Conservation (phyloP, 2,329 filamentous ascomycete species). For the Sporothrix humicola region DNA sequence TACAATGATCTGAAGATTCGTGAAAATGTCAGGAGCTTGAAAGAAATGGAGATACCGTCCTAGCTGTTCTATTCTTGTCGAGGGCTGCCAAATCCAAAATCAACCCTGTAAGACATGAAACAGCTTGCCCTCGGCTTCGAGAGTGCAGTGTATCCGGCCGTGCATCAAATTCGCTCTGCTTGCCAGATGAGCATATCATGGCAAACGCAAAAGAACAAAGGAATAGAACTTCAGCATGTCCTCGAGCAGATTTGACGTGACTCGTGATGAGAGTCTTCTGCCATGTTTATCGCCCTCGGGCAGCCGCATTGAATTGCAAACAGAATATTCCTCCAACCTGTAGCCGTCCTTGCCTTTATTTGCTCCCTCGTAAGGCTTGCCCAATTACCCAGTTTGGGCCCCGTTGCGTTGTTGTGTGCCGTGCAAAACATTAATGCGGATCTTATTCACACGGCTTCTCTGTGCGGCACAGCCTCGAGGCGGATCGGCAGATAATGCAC, state of each 20-base stretch:
- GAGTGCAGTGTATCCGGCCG: not conserved
- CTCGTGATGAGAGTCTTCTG: not conserved
- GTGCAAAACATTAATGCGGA: slow-evolving; percentile 29
- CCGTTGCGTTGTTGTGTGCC: not conserved
- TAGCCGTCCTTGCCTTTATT: not conserved
- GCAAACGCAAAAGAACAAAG: not conserved
- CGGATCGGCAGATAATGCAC: slow-evolving; percentile 27
- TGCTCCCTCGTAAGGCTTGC: not conserved
- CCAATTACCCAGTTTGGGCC: not conserved
- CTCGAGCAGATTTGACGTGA: not conserved
- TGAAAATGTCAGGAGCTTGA: too few relatives aligned
- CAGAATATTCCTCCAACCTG: not conserved
- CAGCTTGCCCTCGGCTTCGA: not conserved
- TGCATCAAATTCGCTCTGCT: not conserved
- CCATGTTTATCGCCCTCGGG: not conserved
- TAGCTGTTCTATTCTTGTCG: not conserved
- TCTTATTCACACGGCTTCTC: slow-evolving; percentile 17
- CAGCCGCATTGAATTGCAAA: not conserved
- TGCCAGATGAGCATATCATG: not conserved
- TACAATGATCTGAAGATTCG: not conserved
- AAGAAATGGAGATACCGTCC: too few relatives aligned
- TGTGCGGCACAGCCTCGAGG: slow-evolving; percentile 4
- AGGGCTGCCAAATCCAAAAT: too few relatives aligned
- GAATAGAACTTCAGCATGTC: not conserved
- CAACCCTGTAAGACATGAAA: slow-evolving; percentile 1